Evolutionary conservation across 1,284 basidiomycete species (phyloP).

Genomic region (Rhodotorula sp.): DNA sequence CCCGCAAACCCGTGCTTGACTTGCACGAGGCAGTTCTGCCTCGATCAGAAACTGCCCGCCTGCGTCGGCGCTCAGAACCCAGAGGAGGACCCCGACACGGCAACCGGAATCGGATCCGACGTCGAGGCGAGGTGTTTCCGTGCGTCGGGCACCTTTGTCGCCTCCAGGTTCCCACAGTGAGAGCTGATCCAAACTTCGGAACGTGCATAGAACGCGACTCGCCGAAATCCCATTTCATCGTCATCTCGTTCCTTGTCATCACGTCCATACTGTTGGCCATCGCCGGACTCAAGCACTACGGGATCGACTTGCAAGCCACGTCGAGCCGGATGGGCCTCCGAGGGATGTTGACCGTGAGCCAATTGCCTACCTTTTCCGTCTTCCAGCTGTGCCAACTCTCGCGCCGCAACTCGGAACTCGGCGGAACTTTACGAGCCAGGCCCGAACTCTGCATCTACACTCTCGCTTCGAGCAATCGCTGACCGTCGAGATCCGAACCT

Average conservation of each 20-base stretch:
- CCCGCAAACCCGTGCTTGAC: slow-evolving; percentile 83
- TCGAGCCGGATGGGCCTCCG: slow-evolving; percentile 10
- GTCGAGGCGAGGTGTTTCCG: slow-evolving; percentile 94
- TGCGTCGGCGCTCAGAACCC: slow-evolving; percentile 73
- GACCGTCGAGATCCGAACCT: neutral
- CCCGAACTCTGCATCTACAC: no score
- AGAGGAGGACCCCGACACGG: slow-evolving; percentile 83
- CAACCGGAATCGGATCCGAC: slow-evolving; percentile 92
- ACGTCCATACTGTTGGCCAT: slow-evolving; percentile 77
- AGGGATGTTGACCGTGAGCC: slow-evolving; percentile 11
- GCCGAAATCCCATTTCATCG: slow-evolving; percentile 83
- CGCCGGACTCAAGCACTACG: slow-evolving; percentile 62
- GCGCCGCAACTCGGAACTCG: no score
- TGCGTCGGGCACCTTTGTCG: slow-evolving; percentile 56
- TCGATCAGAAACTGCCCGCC: slow-evolving; percentile 84
- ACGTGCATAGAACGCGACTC: slow-evolving; percentile 68
- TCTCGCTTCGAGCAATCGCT: no score
- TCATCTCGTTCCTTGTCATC: slow-evolving; percentile 80
- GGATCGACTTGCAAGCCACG: slow-evolving; percentile 31
- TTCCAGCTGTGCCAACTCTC: no score
- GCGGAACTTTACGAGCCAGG: no score
- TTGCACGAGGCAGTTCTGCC: slow-evolving; percentile 85
- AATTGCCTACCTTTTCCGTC: no score
- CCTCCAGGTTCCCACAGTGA: no score
- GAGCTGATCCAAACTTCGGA: neutral